Conservation (phyloP, 352 stramenopile species). For the Phytopythium cucurbitacearum region DNA sequence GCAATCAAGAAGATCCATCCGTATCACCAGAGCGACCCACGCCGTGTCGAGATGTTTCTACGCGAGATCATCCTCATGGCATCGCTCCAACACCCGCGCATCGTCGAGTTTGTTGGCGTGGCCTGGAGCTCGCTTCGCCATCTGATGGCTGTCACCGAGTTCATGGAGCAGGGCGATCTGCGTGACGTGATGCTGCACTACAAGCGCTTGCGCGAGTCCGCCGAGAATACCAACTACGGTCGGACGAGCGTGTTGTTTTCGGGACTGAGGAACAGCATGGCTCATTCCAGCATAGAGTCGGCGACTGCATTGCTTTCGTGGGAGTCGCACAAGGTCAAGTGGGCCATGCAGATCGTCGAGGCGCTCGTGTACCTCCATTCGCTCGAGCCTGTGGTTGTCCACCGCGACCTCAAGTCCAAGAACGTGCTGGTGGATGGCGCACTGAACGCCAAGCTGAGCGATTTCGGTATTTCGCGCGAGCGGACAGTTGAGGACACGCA, state of each 20-base stretch:
- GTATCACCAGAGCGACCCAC: constrained; percentile 17
- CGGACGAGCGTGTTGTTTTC: constrained; percentile 6
- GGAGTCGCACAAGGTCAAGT: constrained; percentile 8
- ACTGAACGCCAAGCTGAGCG: constrained; percentile 59
- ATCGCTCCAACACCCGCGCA: constrained; percentile 42
- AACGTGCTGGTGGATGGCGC: constrained; percentile 50
- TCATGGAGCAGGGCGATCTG: constrained; percentile 64
- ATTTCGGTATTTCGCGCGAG: constrained; percentile 58
- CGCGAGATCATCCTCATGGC: constrained; percentile 55
- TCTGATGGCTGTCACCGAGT: constrained; percentile 52
- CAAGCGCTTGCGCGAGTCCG: constrained; percentile 31
- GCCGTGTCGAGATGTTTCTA: constrained; percentile 52
- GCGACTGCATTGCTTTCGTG: background rate
- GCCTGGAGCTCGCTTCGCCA: constrained; percentile 46
- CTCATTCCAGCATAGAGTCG: too few relatives aligned
- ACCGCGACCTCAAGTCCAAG: constrained; percentile 76
- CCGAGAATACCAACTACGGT: constrained; percentile 14
- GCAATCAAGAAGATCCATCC: constrained; percentile 45
- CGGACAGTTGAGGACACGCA: constrained; percentile 36
- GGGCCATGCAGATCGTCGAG: constrained; percentile 21
- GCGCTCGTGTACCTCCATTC: constrained; percentile 46
- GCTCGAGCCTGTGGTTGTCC: constrained; percentile 41
- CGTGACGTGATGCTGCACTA: constrained; percentile 48
- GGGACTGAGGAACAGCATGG: background rate
- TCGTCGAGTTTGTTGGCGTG: constrained; percentile 65